These are phyloP conservation scores for Fragilariopsis cylindrus DNA, from an alignment of 108 stramenopile species.

Conservation along the genomic window DNA sequence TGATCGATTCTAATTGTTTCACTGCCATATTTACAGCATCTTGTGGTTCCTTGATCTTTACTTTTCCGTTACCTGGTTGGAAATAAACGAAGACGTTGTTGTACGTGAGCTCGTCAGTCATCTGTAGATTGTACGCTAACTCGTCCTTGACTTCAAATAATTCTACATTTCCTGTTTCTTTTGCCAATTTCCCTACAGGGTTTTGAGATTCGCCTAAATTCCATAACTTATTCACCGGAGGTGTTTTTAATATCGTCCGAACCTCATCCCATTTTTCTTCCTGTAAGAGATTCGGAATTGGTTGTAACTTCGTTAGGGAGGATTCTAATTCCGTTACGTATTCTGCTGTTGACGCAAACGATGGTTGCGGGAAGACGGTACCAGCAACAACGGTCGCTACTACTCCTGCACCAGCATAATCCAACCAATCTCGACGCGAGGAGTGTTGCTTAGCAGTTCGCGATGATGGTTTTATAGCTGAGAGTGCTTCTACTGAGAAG, in stretches of 20 bases:
- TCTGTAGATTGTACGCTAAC: conserved; percentile 60
- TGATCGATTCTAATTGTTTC: conserved; percentile 29
- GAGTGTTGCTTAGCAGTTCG: not conserved
- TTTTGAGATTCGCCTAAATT: conserved; percentile 73
- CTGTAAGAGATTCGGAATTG: conserved; percentile 54
- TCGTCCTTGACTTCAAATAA: conserved; percentile 78
- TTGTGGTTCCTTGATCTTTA: conserved; percentile 63
- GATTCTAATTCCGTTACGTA: conserved; percentile 37
- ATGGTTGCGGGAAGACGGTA: conserved; percentile 2
- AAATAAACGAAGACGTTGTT: conserved; percentile 76
- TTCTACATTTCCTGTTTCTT: conserved; percentile 59
- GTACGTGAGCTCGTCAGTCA: conserved; percentile 79
- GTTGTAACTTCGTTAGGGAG: conserved; percentile 39
- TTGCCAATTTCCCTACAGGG: conserved; percentile 59
- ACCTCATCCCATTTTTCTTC: conserved; percentile 70
- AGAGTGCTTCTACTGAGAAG: conserved; percentile 15
- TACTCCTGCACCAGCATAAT: not conserved
- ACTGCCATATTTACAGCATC: conserved; percentile 59
- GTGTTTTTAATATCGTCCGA: conserved; percentile 70
- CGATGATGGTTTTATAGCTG: not conserved
- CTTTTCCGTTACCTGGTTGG: conserved; percentile 73
- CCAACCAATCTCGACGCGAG: conserved; percentile 19
- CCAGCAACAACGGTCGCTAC: not conserved
- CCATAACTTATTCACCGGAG: conserved; percentile 74
- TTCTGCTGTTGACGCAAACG: conserved; percentile 20